These are phyloP conservation scores for Fusarium sp. DNA, from an alignment of 2,329 filamentous ascomycete genomes.

Conservation along the genomic window DNA sequence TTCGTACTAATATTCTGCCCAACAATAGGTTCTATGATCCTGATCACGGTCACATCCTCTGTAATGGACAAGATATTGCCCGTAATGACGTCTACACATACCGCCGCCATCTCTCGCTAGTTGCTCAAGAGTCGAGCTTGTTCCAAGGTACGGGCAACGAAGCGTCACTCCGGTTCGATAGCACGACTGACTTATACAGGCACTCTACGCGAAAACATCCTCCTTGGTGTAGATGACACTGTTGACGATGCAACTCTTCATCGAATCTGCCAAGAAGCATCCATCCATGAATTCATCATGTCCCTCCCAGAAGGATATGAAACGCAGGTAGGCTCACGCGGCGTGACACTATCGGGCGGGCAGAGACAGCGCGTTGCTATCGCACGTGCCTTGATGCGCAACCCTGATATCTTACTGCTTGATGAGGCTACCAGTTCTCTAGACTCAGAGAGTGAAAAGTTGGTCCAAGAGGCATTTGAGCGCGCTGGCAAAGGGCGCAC, in stretches of 20 bases:
- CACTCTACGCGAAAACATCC: constrained; percentile 69
- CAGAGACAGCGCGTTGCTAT: constrained; percentile 79
- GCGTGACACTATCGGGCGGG: constrained; percentile 74
- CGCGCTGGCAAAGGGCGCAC: constrained; percentile 69
- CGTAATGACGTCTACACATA: constrained; percentile 71
- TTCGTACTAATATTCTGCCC: accelerated
- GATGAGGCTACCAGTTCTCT: constrained; percentile 80
- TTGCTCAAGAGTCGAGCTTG: constrained; percentile 79
- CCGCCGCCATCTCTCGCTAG: constrained; percentile 73
- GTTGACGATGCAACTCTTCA: constrained; percentile 65
- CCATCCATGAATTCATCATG: constrained; percentile 77
- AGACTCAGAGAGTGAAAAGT: constrained; percentile 71
- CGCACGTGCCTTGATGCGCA: constrained; percentile 73
- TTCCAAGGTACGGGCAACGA: constrained; percentile 70
- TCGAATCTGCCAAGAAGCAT: constrained; percentile 69
- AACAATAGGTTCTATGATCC: constrained; percentile 72
- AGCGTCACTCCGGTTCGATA: accelerated
- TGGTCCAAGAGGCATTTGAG: constrained; percentile 77
- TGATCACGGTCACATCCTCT: constrained; percentile 71
- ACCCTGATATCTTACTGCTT: constrained; percentile 74
- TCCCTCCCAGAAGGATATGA: constrained; percentile 76
- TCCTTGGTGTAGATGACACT: constrained; percentile 70
- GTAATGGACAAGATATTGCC: constrained; percentile 71
- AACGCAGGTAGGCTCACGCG: constrained; percentile 75
- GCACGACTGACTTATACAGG: accelerated